Conservation (phyloP, 371 early-diverging fungal species). For the Chytridium lagenaria region DNA sequence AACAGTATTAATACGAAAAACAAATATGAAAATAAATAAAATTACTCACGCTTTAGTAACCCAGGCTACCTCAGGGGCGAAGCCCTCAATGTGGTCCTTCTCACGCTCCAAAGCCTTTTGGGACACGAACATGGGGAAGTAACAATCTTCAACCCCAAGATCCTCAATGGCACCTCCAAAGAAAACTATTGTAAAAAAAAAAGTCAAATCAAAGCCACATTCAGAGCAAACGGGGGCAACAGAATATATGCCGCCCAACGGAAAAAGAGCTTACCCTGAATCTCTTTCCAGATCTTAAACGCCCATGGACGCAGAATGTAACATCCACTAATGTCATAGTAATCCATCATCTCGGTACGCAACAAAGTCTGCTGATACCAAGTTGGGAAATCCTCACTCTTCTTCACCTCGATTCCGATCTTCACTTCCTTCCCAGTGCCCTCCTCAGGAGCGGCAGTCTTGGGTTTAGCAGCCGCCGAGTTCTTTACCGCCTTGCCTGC, state of each 20-base stretch:
- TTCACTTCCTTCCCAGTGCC: slow-evolving; percentile 52
- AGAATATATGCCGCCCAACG: background rate
- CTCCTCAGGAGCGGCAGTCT: slow-evolving; percentile 33
- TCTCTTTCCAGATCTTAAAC: slow-evolving; percentile 98
- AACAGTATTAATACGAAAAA: background rate
- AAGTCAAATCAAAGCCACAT: slow-evolving; percentile 8
- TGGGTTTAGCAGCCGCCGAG: slow-evolving; percentile 35
- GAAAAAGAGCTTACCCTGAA: slow-evolving; percentile 71
- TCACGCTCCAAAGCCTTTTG: slow-evolving; percentile 91
- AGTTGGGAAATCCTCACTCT: slow-evolving; percentile 90
- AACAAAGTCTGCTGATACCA: slow-evolving; percentile 97
- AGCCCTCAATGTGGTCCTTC: slow-evolving; percentile 99
- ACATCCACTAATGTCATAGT: slow-evolving; percentile 99
- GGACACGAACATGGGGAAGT: slow-evolving; percentile 99
- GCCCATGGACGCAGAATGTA: slow-evolving; percentile 98
- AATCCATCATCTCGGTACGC: slow-evolving; percentile 98
- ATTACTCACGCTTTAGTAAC: slow-evolving; percentile 92
- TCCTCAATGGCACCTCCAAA: slow-evolving; percentile 92
- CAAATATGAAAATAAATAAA: too few species aligned
- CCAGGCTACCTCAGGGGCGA: slow-evolving; percentile 99
- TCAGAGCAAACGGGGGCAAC: too few species aligned
- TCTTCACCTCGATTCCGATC: slow-evolving; percentile 93
- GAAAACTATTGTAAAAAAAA: slow-evolving; percentile 66
- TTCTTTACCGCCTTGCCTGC: slow-evolving; percentile 15
- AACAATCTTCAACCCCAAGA: slow-evolving; percentile 96